Evolutionary conservation across 768 basidiomycete species (phyloP).

Genomic region (Pholiota microspora): DNA sequence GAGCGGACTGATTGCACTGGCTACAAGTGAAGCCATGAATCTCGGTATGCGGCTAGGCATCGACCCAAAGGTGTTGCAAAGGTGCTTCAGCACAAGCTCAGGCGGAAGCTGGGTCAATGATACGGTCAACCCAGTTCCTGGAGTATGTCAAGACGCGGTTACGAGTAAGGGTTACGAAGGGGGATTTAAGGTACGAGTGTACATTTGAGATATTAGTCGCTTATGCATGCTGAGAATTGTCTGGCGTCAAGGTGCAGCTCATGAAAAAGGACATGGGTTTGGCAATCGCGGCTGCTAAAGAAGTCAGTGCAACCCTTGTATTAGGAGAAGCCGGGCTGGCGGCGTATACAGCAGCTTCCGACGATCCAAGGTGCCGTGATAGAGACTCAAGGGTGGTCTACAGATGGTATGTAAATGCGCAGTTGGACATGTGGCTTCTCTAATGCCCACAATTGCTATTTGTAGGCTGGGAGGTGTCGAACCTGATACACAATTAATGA

Average conservation of each 20-base stretch:
- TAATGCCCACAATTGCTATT: too few relatives aligned
- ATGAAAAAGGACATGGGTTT: constrained; percentile 46
- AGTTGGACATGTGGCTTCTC: too few relatives aligned
- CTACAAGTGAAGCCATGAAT: constrained; percentile 44
- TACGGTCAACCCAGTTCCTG: constrained; percentile 42
- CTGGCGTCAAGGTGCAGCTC: constrained; percentile 31
- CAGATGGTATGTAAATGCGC: constrained; percentile 37
- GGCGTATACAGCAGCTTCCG: constrained; percentile 37
- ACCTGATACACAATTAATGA: too few relatives aligned
- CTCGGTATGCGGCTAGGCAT: constrained; percentile 42
- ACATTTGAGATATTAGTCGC: not conserved
- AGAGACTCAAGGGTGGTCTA: constrained; percentile 40
- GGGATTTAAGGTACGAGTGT: constrained; percentile 35
- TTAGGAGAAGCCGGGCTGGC: constrained; percentile 35
- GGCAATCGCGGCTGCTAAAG: constrained; percentile 34
- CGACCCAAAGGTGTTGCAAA: constrained; percentile 35
- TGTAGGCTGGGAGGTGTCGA: too few relatives aligned
- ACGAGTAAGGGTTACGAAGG: constrained; percentile 41
- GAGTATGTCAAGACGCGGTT: constrained; percentile 41
- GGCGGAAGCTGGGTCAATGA: constrained; percentile 41
- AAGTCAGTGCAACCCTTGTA: constrained; percentile 36
- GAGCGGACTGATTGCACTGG: constrained; percentile 38
- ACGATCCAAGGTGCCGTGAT: constrained; percentile 36
- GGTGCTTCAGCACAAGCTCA: constrained; percentile 37
- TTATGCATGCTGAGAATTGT: not conserved